Conservation (phyloP, 2,329 filamentous ascomycete species). For the Verticillium alfalfae region DNA sequence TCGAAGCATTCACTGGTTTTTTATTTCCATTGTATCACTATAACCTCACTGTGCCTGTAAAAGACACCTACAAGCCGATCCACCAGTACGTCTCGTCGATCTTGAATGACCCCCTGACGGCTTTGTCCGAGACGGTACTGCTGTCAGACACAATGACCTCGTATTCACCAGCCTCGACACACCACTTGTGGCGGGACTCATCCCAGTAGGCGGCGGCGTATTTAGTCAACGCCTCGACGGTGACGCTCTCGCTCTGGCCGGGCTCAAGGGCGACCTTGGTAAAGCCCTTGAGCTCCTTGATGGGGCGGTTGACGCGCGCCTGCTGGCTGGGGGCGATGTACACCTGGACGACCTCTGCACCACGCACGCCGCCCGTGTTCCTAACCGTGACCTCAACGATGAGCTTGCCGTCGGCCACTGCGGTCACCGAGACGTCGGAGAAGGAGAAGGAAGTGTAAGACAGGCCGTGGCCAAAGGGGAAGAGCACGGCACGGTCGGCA, state of each 20-base stretch:
- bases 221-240: slow-evolving; percentile 55
- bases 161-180: slow-evolving; percentile 60
- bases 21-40: no score
- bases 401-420: slow-evolving; percentile 41
- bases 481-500: slow-evolving; percentile 58
- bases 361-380: slow-evolving; percentile 5
- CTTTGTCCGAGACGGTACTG: slow-evolving; percentile 41
- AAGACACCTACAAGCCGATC: slow-evolving; percentile 47
- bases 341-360: slow-evolving; percentile 42
- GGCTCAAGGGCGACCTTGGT: slow-evolving; percentile 57
- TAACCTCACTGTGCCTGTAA: no score
- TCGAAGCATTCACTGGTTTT: no score
- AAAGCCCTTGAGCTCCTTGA: slow-evolving; percentile 62
- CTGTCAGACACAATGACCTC: slow-evolving; percentile 56
- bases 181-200: slow-evolving; percentile 61
- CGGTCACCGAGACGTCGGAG: slow-evolving; percentile 41
- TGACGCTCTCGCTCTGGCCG: slow-evolving; percentile 51
- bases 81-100: slow-evolving; percentile 63
- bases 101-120: slow-evolving; percentile 46
- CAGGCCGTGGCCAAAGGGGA: slow-evolving; percentile 69
- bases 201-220: slow-evolving; percentile 67
- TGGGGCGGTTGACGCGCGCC: slow-evolving; percentile 40
- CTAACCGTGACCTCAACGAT: slow-evolving; percentile 13
- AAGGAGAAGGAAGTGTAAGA: slow-evolving; percentile 68
- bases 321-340: slow-evolving; percentile 40